phyloP scores from a whole-genome alignment of 2,329 filamentous ascomycete genomes.

The Colletotrichum somersetense region DNA sequence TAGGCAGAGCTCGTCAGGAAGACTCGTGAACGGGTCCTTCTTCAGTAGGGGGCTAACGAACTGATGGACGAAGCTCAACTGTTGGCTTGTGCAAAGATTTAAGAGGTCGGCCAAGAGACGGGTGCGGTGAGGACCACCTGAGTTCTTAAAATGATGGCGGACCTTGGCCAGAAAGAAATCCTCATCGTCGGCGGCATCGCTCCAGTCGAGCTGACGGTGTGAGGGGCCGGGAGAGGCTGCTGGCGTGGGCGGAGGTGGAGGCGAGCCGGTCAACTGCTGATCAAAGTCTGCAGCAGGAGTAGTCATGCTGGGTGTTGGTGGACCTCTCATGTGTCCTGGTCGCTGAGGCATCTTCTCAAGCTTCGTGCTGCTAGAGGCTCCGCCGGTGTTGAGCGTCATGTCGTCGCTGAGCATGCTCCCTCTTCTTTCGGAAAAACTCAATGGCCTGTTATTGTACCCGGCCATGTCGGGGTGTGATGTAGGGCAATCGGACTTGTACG shows the following conservation, averaged over 20 bases:
- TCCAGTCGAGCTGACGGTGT: slow-evolving; percentile 77
- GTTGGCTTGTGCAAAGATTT: slow-evolving; percentile 94
- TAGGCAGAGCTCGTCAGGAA: slow-evolving; percentile 93
- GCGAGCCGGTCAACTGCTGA: slow-evolving; percentile 70
- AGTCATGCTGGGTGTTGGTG: slow-evolving; percentile 75
- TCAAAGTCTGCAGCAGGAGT: slow-evolving; percentile 74
- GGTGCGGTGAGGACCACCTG: slow-evolving; percentile 81
- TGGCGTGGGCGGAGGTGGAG: slow-evolving; percentile 74
- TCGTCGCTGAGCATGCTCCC: slow-evolving; percentile 71
- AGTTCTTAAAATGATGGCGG: slow-evolving; percentile 82
- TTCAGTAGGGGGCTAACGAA: slow-evolving; percentile 95
- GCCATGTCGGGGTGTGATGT: slow-evolving; percentile 51
- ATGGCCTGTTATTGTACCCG: slow-evolving; percentile 59
- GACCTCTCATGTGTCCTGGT: slow-evolving; percentile 64
- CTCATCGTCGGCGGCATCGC: slow-evolving; percentile 81
- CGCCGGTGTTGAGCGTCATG: slow-evolving; percentile 65
- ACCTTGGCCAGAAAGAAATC: slow-evolving; percentile 86
- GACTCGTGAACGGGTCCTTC: slow-evolving; percentile 92
- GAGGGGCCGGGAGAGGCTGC: slow-evolving; percentile 75
- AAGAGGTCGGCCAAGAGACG: slow-evolving; percentile 88
- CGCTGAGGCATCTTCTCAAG: slow-evolving; percentile 67
- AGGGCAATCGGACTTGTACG: not conserved
- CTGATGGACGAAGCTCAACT: slow-evolving; percentile 95
- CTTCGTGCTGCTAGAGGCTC: slow-evolving; percentile 58
- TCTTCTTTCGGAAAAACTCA: slow-evolving; percentile 73